Evolutionary conservation across 345 rosid genomes (phyloP), one percentile per base, ranked within the genome.

Genomic region (Moringa oleifera): DNA sequence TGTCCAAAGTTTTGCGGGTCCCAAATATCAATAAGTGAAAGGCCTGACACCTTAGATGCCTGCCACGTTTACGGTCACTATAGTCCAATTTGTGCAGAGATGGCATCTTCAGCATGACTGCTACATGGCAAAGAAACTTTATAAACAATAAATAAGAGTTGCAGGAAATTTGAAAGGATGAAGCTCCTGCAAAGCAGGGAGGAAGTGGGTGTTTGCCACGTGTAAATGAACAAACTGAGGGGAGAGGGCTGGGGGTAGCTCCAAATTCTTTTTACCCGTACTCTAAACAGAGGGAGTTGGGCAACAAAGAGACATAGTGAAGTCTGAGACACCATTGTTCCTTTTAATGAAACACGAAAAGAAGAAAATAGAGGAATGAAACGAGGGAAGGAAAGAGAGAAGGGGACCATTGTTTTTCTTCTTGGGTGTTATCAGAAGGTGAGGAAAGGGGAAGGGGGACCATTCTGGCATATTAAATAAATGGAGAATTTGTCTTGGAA

Each of bases 341-440:
- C 79, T 74, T 80, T 77, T 77, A 77, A 80, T 77, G 81, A 77
- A 80, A 80, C 84, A 77, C 25, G 21, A 20, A 52, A 33, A 55
- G 21, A 65, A 41, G 12, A 11, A 41, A 4, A 41, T 11, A 41
- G 11, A 4, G 11, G 11, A 41, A 41, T 41, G 17, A 41, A 11
- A 41, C 12, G 1, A 16, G 12, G 47, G 51, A 59, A 50, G 60
- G 68, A 45, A 57, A 70, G 55, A 31, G 0, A 47, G 23, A n/a
- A 50, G 20, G 47, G 33, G 18, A 23, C 47, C 47, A 41, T 15
- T 33, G 5, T 33, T 33, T n/a, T n/a, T n/a, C n/a, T n/a, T n/a
- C n/a, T n/a, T n/a, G n/a, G n/a, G n/a, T n/a, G n/a, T n/a, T n/a
- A n/a, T n/a, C n/a, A n/a, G n/a, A n/a, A n/a, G n/a, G n/a, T n/a